Evolutionary conservation across 345 rosid genomes (phyloP).

Genomic region (Murraya paniculata): DNA sequence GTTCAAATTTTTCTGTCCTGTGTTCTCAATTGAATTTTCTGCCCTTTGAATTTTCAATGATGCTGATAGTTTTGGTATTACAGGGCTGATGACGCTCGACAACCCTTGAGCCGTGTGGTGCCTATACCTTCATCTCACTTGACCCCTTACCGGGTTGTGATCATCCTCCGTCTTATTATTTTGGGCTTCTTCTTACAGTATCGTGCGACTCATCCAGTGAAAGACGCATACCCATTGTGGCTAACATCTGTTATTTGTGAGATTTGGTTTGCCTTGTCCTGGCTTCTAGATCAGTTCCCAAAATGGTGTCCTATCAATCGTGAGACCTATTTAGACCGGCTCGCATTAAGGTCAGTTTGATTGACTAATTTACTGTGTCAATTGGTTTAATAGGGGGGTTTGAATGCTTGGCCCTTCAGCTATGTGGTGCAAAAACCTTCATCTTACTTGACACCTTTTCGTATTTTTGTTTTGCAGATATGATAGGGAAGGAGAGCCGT

Average conservation of each 20-base stretch:
- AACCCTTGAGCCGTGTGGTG: slow-evolving; percentile 87
- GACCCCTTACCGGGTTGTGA: slow-evolving; percentile 82
- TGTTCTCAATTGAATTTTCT: not conserved
- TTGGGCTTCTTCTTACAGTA: slow-evolving; percentile 97
- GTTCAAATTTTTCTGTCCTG: no score
- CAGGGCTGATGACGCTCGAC: slow-evolving; percentile 97
- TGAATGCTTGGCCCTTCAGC: not conserved
- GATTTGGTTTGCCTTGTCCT: slow-evolving; percentile 99
- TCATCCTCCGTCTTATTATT: slow-evolving; percentile 91
- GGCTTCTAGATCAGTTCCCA: slow-evolving; percentile 99
- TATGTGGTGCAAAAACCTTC: not conserved
- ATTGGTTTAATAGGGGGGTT: not conserved
- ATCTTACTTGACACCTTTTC: not conserved
- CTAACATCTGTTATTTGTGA: slow-evolving; percentile 94
- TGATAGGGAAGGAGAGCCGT: slow-evolving; percentile 98
- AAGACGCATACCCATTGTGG: slow-evolving; percentile 93
- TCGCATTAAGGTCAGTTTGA: slow-evolving; percentile 68
- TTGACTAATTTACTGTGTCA: not conserved
- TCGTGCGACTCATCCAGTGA: slow-evolving; percentile 93
- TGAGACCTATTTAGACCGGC: slow-evolving; percentile 97
- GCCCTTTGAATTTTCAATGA: not conserved
- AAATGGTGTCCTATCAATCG: slow-evolving; percentile 96
- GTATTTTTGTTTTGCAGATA: slow-evolving; percentile 45
- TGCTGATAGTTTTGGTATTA: slow-evolving; percentile 20
- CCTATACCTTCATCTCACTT: slow-evolving; percentile 79